Evolutionary conservation across 2,329 filamentous ascomycete genomes (phyloP).

Genomic region (Chaetomiaceae sp.): DNA sequence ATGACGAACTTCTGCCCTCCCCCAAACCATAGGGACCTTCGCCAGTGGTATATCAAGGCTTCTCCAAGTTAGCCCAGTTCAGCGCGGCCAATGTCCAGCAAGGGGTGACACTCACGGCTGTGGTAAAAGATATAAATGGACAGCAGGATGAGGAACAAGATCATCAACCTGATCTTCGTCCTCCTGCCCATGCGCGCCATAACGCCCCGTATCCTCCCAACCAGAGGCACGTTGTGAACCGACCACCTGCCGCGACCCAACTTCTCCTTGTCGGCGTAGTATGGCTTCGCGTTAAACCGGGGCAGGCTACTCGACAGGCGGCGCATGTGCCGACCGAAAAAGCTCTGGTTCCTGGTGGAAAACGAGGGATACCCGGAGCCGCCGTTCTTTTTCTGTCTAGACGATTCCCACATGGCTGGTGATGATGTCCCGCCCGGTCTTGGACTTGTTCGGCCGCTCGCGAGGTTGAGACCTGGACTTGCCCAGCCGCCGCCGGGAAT

Average conservation of each 20-base stretch:
- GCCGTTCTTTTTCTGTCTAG: slow-evolving; percentile 61
- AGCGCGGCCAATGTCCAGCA: background rate
- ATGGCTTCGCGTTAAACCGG: slow-evolving; percentile 55
- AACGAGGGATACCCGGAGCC: slow-evolving; percentile 75
- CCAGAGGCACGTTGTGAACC: slow-evolving; percentile 40
- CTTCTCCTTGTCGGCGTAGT: slow-evolving; percentile 76
- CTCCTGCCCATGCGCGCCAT: slow-evolving; percentile 57
- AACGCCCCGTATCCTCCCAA: slow-evolving; percentile 44
- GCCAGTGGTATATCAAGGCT: slow-evolving; percentile 60
- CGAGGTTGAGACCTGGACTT: slow-evolving; percentile 70
- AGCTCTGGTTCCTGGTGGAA: slow-evolving; percentile 75
- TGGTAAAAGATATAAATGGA: slow-evolving; percentile 64
- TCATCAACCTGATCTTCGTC: slow-evolving; percentile 58
- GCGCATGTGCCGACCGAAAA: slow-evolving; percentile 81
- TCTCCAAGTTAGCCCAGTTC: slow-evolving; percentile 24
- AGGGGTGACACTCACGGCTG: slow-evolving; percentile 57
- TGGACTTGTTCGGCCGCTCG: slow-evolving; percentile 66
- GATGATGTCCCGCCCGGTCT: slow-evolving; percentile 39
- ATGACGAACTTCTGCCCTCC: slow-evolving; percentile 90
- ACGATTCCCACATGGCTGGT: slow-evolving; percentile 73
- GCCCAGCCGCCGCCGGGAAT: slow-evolving; percentile 82
- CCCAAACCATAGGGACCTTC: slow-evolving; percentile 68
- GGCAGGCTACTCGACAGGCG: slow-evolving; percentile 76
- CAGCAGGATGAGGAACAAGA: slow-evolving; percentile 57
- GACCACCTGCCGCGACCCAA: slow-evolving; percentile 55